These are phyloP conservation scores for Oropetium thomaeum DNA, from an alignment of 176 grass and related monocot species.

Conservation along the genomic window DNA sequence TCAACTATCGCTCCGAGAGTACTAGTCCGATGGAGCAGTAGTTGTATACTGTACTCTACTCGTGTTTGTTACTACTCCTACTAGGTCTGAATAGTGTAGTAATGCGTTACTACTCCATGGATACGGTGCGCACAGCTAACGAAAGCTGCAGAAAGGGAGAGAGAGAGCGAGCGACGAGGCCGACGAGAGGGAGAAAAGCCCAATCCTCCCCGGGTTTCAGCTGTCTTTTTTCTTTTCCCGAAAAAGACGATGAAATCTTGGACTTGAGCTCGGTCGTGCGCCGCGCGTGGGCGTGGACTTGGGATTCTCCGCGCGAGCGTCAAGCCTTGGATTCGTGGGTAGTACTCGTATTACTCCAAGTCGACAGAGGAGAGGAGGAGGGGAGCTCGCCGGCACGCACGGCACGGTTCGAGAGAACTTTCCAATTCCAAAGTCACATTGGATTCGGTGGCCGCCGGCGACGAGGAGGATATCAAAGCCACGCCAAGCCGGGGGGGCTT, in stretches of 20 bases:
- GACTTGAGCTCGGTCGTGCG: neutral
- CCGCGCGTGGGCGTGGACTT: slow-evolving; percentile 3
- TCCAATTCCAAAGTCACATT: slow-evolving; percentile 41
- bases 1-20: too few species aligned
- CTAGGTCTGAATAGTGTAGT: neutral
- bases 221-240: slow-evolving; percentile 45
- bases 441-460: slow-evolving; percentile 39
- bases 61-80: too few species aligned
- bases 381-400: too few species aligned
- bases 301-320: slow-evolving; percentile 20
- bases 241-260: neutral
- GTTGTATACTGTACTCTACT: neutral
- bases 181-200: neutral
- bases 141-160: neutral
- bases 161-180: too few species aligned
- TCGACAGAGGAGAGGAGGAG: too few species aligned
- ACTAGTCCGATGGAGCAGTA: neutral
- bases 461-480: too few species aligned
- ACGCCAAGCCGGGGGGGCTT: too few species aligned
- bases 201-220: slow-evolving; percentile 28
- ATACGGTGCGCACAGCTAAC: slow-evolving; percentile 12
- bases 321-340: slow-evolving; percentile 1
- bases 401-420: slow-evolving; percentile 12
- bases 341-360: too few species aligned
- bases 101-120: neutral